These are phyloP conservation scores for Hyaloscypha finlandica DNA, from an alignment of 495 filamentous ascomycete genomes.

Conservation along the genomic window DNA sequence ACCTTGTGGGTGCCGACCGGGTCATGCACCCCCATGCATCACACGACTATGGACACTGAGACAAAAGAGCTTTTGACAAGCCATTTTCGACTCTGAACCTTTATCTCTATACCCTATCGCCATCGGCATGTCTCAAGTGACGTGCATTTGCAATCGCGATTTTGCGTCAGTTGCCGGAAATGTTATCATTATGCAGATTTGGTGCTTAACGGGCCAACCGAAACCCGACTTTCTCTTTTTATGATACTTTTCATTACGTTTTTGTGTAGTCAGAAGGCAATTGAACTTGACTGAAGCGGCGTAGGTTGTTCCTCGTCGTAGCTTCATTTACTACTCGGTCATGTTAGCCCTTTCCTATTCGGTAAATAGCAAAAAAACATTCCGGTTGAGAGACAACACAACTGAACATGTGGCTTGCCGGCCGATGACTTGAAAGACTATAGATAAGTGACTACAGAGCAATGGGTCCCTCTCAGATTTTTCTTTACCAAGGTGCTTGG, in stretches of 20 bases:
- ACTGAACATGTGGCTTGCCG: not conserved
- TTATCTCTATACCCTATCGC: not conserved
- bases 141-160: not conserved
- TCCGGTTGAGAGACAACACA: not conserved
- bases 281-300: not conserved
- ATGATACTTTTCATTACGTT: not conserved
- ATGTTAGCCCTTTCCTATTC: not conserved
- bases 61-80: not conserved
- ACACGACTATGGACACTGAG: not conserved
- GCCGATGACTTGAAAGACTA: not conserved
- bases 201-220: not conserved
- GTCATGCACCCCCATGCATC: not conserved
- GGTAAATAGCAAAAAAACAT: not conserved
- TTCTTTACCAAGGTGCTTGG: not conserved
- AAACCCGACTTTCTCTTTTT: not conserved
- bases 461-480: not conserved
- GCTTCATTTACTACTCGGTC: not conserved
- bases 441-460: not conserved
- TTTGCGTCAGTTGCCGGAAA: not conserved
- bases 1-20: not conserved
- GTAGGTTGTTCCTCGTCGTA: not conserved
- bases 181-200: not conserved
- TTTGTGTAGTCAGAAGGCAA: constrained; percentile 1
- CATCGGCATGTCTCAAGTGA: not conserved
- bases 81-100: not conserved